Base-by-base conservation (phyloP, 2,329 filamentous ascomycete species). In the Ceratocystis alfenasii region DNA sequence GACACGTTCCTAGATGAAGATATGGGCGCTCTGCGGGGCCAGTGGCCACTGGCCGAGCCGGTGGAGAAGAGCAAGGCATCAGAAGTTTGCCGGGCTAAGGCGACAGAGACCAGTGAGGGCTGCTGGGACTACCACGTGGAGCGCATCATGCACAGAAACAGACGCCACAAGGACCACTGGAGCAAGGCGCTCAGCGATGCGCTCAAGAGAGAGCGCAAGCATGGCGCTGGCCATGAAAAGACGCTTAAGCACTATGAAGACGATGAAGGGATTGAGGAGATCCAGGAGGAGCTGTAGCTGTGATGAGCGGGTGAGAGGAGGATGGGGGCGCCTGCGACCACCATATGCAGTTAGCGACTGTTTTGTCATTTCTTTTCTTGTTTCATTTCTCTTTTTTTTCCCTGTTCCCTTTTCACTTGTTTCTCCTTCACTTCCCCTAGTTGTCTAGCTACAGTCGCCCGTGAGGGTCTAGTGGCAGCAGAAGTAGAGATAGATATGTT, bases 1-100 rank as follows among this genome's bases (percentile, higher is more conserved):
- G 86, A 88, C 71, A 85, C 79, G 68, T 88, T 88, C 71, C 75
- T 88, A n/a, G 85, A 88, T 70, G 79, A 81, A 68, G 78, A 81
- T 66, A 84, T 86, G 78, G 84, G 84, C 50, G 84, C 84, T 1
- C 75, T 76, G 28, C 69, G 80, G 20, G 82, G 83, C 0, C 74
- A 82, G 68, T 87, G 83, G 83, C 83, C 83, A 0, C 75, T 69
- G 25, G 70, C 69, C 22, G 69, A 71, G 3, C 74, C 74, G 62
- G 70, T 72, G 48, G 72, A 72, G 28, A 75, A 77, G 22, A 70
- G 70, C 65, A 69, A 67, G 60, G 66, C 48, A 8, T 36, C 62
- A 25, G 15, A 73, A 61, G 82, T 79, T 59, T 72, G 70, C 50
- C 69, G 69, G 17, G 72, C 70, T 1, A 74, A 71, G 15, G 68